Evolutionary conservation across 257 asterid genomes (phyloP).

Genomic region (Solanum pinnatisectum): DNA sequence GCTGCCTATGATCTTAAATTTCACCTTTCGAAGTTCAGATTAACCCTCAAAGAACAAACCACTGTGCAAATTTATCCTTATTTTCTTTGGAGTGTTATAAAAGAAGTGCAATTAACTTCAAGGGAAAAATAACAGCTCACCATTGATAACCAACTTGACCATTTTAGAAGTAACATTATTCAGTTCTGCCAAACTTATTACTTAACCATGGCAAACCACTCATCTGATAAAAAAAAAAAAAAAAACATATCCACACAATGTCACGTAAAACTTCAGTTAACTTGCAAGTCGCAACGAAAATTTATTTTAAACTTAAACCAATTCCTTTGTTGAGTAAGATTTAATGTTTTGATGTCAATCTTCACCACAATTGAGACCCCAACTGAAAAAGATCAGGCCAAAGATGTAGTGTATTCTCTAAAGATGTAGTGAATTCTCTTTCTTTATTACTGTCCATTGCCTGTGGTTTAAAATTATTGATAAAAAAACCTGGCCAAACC

Average conservation of each 20-base stretch:
- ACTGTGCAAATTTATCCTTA: neutral
- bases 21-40: neutral
- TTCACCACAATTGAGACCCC: neutral
- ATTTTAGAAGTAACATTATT: neutral
- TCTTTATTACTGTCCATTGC: neutral
- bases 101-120: neutral
- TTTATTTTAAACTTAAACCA: neutral
- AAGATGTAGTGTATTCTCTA: neutral
- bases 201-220: neutral
- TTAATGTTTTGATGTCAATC: neutral
- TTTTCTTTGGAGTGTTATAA: neutral
- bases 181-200: neutral
- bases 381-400: neutral
- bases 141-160: neutral
- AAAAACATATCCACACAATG: neutral
- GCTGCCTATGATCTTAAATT: neutral
- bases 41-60: neutral
- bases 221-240: neutral
- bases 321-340: neutral
- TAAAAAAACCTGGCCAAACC: neutral
- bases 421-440: neutral
- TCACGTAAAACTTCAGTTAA: neutral
- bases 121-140: neutral
- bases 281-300: neutral
- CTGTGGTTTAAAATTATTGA: neutral